A percentile compares a stretch with the other conserved stretches of the same genome.
Conservation (phyloP, 2,329 filamentous ascomycete genomes). For the Alternaria tenuissima region DNA sequence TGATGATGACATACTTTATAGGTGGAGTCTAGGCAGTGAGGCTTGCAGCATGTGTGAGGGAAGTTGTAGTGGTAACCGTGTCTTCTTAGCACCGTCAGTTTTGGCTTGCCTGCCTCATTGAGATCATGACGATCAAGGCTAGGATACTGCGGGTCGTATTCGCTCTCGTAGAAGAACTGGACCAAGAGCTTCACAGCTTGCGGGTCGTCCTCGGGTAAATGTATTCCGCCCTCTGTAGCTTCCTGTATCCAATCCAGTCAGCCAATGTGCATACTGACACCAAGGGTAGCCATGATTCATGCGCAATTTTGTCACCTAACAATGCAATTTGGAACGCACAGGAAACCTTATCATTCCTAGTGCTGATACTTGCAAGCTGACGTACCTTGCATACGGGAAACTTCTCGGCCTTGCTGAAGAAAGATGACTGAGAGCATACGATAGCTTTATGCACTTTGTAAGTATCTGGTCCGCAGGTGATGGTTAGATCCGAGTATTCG, state of each 20-base stretch:
- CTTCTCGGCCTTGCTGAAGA: background rate
- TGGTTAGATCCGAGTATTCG: slow-evolving; percentile 26
- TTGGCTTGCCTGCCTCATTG: background rate
- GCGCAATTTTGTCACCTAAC: too few relatives aligned
- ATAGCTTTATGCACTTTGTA: slow-evolving; percentile 25
- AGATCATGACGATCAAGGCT: background rate
- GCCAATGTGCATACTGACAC: too few relatives aligned
- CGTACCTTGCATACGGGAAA: background rate
- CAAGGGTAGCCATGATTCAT: too few relatives aligned
- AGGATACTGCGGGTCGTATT: slow-evolving; percentile 11
- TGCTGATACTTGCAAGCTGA: background rate
- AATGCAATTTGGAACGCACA: too few relatives aligned
- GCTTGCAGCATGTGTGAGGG: slow-evolving; percentile 4
- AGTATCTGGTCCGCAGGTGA: slow-evolving; percentile 22
- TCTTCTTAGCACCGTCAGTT: background rate
- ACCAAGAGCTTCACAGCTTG: slow-evolving; percentile 18
- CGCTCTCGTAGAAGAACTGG: slow-evolving; percentile 29
- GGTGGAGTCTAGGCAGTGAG: background rate
- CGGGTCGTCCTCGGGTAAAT: slow-evolving; percentile 25
- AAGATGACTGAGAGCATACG: slow-evolving; percentile 1
- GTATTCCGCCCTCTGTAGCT: slow-evolving; percentile 12
- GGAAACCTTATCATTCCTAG: slow-evolving; percentile 5
- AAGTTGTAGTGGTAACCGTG: background rate
- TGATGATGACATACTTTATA: background rate
- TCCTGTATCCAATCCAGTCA: slow-evolving; percentile 6